A percentile compares a stretch with the other conserved stretches of the same genome.
These are phyloP conservation scores for Microcyclospora pomicola DNA, from an alignment of 2,329 filamentous ascomycete species.

Conservation along the genomic window DNA sequence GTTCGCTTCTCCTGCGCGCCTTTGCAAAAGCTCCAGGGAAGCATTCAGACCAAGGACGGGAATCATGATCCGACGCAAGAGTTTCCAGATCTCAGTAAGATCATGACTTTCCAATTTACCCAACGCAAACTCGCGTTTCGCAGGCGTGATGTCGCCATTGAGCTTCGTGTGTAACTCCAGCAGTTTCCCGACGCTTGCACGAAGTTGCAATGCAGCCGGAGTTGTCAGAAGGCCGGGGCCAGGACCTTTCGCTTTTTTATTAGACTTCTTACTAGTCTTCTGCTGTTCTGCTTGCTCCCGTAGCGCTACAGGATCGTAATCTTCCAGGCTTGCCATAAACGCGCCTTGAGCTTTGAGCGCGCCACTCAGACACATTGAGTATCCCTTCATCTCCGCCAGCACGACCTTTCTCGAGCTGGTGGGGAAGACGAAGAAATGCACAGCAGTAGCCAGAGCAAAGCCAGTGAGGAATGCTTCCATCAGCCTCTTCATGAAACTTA, in stretches of 20 bases:
- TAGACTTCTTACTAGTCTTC: conserved; percentile 15
- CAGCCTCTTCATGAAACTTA: conserved; percentile 41
- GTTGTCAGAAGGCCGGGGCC: conserved; percentile 35
- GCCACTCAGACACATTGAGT: conserved; percentile 41
- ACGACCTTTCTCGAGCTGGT: conserved; percentile 51
- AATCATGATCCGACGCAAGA: conserved; percentile 49
- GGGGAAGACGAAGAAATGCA: conserved; percentile 53
- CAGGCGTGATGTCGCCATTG: conserved; percentile 52
- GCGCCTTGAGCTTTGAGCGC: conserved; percentile 46
- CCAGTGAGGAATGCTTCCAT: conserved; percentile 51
- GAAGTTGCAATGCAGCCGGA: conserved; percentile 18
- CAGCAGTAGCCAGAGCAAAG: conserved; percentile 47
- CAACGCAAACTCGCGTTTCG: conserved; percentile 59
- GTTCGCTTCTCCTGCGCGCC: conserved; percentile 44
- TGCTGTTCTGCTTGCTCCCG: conserved; percentile 5
- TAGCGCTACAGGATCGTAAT: conserved; percentile 31
- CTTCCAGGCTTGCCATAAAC: conserved; percentile 52
- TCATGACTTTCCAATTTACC: conserved; percentile 54
- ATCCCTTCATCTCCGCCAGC: conserved; percentile 47
- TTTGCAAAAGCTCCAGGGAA: conserved; percentile 56
- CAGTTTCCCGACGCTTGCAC: conserved; percentile 15
- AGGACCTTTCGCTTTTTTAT: conserved; percentile 41
- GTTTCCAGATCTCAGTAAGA: conserved; percentile 44
- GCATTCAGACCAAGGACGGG: conserved; percentile 54
- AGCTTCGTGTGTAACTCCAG: conserved; percentile 52